phyloP scores from a whole-genome alignment of 2,329 filamentous ascomycete species.

The Gaeumannomyces sp. region DNA sequence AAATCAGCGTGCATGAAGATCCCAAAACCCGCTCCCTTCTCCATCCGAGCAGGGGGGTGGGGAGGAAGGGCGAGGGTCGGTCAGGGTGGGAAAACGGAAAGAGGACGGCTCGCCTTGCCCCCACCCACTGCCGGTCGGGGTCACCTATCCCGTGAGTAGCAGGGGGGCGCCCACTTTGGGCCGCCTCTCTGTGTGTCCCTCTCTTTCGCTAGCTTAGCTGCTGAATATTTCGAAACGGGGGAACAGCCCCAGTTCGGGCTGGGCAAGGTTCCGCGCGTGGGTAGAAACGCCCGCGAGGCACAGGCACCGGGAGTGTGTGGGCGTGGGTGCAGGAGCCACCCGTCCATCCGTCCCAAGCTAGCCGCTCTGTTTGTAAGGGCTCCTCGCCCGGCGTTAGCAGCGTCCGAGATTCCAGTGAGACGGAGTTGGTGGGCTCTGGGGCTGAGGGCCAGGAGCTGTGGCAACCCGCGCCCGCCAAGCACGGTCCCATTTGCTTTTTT shows the following conservation, averaged over 20 bases:
- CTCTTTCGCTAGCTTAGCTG: background rate
- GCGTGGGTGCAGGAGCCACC: too few species aligned
- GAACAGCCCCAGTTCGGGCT: background rate
- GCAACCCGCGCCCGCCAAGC: background rate
- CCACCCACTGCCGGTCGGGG: background rate
- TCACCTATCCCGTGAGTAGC: background rate
- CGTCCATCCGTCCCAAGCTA: too few species aligned
- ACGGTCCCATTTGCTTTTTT: background rate
- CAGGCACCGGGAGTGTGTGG: too few species aligned
- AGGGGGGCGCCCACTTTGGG: background rate
- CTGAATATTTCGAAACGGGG: slow-evolving; percentile 1
- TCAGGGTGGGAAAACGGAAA: slow-evolving; percentile 18
- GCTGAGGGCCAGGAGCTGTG: background rate
- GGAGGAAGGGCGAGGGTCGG: slow-evolving; percentile 2
- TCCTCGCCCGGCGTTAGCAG: background rate
- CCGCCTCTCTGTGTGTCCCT: background rate
- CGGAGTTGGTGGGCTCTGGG: background rate
- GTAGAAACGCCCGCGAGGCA: background rate
- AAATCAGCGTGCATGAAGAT: slow-evolving; percentile 21
- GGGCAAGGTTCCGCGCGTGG: background rate
- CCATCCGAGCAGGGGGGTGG: slow-evolving; percentile 15
- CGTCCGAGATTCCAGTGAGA: slow-evolving; percentile 1
- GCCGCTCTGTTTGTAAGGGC: background rate
- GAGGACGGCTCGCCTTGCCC: slow-evolving; percentile 11
- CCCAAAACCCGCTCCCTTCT: slow-evolving; percentile 6